These are phyloP conservation scores for Boletus reticuloceps DNA, from an alignment of 768 basidiomycete genomes.

Conservation along the genomic window DNA sequence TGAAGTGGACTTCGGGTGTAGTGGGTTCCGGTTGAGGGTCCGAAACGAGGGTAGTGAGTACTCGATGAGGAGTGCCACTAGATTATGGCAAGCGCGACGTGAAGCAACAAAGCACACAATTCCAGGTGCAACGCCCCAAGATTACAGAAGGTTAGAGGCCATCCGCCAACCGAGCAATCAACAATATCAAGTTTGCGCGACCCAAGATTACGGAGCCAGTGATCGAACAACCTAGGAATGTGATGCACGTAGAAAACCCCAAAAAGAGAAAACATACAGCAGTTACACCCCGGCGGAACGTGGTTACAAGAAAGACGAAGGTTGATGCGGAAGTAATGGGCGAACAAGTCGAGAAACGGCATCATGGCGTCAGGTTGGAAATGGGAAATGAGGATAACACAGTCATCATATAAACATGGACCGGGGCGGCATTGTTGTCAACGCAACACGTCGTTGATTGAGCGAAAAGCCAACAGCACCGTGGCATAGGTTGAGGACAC, in stretches of 20 bases:
- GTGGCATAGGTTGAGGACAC: not conserved
- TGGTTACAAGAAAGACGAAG: not conserved
- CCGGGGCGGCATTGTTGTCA: constrained; percentile 1
- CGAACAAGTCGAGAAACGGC: not conserved
- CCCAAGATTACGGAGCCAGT: not conserved
- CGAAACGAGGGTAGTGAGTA: constrained; percentile 45
- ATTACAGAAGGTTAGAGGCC: not conserved
- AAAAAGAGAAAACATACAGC: constrained; percentile 5
- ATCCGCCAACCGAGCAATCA: not conserved
- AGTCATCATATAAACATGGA: not conserved
- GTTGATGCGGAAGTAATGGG: not conserved
- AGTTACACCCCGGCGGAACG: not conserved
- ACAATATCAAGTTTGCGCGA: not conserved
- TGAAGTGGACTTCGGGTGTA: constrained; percentile 41
- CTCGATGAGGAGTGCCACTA: constrained; percentile 31
- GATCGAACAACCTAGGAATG: constrained; percentile 3
- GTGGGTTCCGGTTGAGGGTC: constrained; percentile 46
- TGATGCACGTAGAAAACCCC: not conserved
- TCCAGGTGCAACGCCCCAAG: not conserved
- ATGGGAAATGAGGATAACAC: not conserved
- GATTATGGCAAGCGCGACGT: not conserved
- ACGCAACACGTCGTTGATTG: constrained; percentile 1
- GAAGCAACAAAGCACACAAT: not conserved
- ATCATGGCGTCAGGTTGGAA: not conserved
- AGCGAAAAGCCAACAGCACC: not conserved